Evolutionary conservation across 75 land plant genomes (phyloP).

Genomic region (Cupressus sempervirens): DNA sequence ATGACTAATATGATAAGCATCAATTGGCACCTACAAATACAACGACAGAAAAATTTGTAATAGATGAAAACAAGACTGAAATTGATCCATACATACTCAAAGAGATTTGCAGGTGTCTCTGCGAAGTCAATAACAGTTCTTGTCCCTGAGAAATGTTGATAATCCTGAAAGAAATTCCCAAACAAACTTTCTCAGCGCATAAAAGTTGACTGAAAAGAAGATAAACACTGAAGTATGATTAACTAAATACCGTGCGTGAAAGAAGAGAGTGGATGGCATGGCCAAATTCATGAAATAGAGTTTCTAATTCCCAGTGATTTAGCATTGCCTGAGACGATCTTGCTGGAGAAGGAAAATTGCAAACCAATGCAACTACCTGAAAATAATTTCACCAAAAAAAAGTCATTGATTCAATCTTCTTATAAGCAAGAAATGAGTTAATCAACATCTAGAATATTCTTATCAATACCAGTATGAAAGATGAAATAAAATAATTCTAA

Average conservation of each 20-base stretch:
- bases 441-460: not conserved
- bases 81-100: slow-evolving; percentile 54
- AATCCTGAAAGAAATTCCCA: slow-evolving; percentile 52
- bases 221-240: not conserved
- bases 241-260: slow-evolving; percentile 74
- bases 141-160: slow-evolving; percentile 98
- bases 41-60: not conserved
- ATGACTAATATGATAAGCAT: not conserved
- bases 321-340: slow-evolving; percentile 42
- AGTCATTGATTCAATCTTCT: not conserved
- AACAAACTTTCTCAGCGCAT: not conserved
- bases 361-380: slow-evolving; percentile 92
- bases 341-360: slow-evolving; percentile 66
- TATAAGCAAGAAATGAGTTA: not conserved
- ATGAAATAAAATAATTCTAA: not conserved
- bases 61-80: not conserved
- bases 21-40: not conserved
- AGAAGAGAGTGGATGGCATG: slow-evolving; percentile 97
- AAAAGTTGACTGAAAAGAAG: not conserved
- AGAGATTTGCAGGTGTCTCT: slow-evolving; percentile 93
- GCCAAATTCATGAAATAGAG: slow-evolving; percentile 98
- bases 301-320: slow-evolving; percentile 86
- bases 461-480: not conserved
- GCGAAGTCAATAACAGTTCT: slow-evolving; percentile 91
- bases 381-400: not conserved